phyloP scores from a whole-genome alignment of 176 grass and related monocot species.

The Paspalum notatum region DNA sequence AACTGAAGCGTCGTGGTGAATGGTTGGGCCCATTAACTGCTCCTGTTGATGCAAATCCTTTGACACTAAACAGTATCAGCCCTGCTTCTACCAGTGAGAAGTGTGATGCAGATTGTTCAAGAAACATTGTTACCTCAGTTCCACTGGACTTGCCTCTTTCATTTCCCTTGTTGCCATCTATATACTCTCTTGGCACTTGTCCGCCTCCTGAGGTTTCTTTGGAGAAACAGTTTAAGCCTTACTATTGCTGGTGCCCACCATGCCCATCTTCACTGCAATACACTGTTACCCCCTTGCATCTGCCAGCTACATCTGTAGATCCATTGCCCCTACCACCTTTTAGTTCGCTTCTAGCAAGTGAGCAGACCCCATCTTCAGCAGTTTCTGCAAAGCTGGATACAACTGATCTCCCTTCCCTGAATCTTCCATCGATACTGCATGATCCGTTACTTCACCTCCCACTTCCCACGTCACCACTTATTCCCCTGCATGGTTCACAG shows the following conservation, averaged over 20 bases:
- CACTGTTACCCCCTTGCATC: slow-evolving; percentile 44
- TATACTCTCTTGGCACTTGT: slow-evolving; percentile 59
- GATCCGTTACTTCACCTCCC: slow-evolving; percentile 68
- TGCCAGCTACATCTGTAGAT: slow-evolving; percentile 49
- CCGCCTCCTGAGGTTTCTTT: slow-evolving; percentile 41
- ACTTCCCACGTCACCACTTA: slow-evolving; percentile 66
- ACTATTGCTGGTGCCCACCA: slow-evolving; percentile 97
- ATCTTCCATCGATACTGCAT: slow-evolving; percentile 53
- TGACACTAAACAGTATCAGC: slow-evolving; percentile 9
- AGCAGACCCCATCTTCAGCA: slow-evolving; percentile 40
- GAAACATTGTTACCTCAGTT: slow-evolving; percentile 32
- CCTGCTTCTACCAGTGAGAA: slow-evolving; percentile 14
- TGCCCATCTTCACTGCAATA: slow-evolving; percentile 71
- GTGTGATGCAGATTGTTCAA: slow-evolving; percentile 41
- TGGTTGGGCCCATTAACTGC: slow-evolving; percentile 32
- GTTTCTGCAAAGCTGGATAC: slow-evolving; percentile 59
- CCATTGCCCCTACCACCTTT: slow-evolving; percentile 46
- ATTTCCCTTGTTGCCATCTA: slow-evolving; percentile 55
- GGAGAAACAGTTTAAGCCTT: slow-evolving; percentile 71
- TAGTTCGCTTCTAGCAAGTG: slow-evolving; percentile 56
- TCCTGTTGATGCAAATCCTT: slow-evolving; percentile 31
- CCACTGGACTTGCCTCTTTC: slow-evolving; percentile 56
- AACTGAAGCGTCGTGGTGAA: slow-evolving; percentile 52
- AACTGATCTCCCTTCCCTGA: slow-evolving; percentile 49
- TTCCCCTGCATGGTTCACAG: slow-evolving; percentile 68